phyloP scores from a whole-genome alignment of 1,284 basidiomycete genomes.

The Sanghuangporus baumii region DNA sequence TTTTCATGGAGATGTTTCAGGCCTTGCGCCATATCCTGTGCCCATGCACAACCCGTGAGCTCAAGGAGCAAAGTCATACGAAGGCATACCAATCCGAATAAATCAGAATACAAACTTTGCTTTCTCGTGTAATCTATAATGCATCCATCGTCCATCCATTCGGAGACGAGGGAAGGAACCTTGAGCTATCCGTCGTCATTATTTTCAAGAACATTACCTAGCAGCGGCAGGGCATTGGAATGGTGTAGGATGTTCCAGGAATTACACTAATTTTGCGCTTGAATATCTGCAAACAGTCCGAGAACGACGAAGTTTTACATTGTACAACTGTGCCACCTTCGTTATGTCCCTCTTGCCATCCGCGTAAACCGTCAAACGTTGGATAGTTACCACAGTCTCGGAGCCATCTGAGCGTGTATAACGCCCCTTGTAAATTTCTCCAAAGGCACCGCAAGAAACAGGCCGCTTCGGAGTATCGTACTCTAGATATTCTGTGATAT shows the following conservation, averaged over 20 bases:
- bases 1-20: not conserved
- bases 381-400: not conserved
- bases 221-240: not conserved
- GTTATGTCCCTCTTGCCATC: not conserved
- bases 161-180: not conserved
- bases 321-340: not conserved
- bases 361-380: not conserved
- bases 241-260: slow-evolving; percentile 2
- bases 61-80: not conserved
- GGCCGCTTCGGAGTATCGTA: not conserved
- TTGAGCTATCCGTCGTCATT: not conserved
- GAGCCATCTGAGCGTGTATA: not conserved
- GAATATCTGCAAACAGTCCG: not conserved
- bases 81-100: not conserved
- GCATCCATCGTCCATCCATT: not conserved
- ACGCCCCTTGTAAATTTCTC: not conserved
- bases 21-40: not conserved
- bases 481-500: not conserved
- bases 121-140: not conserved
- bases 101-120: not conserved
- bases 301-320: not conserved
- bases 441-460: not conserved
- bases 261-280: not conserved
- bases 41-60: not conserved
- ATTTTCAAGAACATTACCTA: not conserved